These are phyloP conservation scores for Ceriops zippeliana DNA, from an alignment of 345 rosid genomes.

Conservation along the genomic window DNA sequence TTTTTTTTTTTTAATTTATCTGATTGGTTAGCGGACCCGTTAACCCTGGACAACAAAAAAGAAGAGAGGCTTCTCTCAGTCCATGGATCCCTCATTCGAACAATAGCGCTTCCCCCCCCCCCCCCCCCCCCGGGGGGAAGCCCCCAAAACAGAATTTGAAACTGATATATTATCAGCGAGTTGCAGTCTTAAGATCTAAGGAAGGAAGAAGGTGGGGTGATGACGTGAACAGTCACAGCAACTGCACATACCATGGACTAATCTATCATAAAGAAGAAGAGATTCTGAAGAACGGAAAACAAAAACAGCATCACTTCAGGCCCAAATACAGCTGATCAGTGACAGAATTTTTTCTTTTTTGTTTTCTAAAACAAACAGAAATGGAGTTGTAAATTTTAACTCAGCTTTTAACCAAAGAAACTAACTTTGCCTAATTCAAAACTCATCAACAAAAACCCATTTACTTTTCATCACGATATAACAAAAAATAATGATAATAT, in stretches of 20 bases:
- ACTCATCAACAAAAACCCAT: not conserved
- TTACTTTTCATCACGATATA: not conserved
- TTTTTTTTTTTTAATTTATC: too few relatives aligned
- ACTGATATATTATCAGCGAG: too few relatives aligned
- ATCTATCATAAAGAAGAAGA: not conserved
- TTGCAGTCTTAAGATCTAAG: not conserved
- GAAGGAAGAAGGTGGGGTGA: not conserved
- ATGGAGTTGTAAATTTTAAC: not conserved
- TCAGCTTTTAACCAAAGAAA: not conserved
- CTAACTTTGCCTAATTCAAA: not conserved
- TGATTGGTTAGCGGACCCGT: too few relatives aligned
- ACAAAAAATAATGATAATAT: not conserved
- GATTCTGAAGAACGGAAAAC: not conserved
- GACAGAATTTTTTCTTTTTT: not conserved
- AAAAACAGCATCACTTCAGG: not conserved
- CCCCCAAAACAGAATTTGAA: too few relatives aligned
- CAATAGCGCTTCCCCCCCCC: too few relatives aligned
- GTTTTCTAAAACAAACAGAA: not conserved
- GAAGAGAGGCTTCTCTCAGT: too few relatives aligned
- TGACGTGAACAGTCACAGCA: not conserved
- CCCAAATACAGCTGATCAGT: not conserved
- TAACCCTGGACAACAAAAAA: too few relatives aligned
- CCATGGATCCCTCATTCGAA: too few relatives aligned
- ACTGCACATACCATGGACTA: not conserved
- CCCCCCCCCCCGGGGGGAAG: too few relatives aligned